Evolutionary conservation across 345 rosid species (phyloP).

Genomic region (Erucastrum elatum): DNA sequence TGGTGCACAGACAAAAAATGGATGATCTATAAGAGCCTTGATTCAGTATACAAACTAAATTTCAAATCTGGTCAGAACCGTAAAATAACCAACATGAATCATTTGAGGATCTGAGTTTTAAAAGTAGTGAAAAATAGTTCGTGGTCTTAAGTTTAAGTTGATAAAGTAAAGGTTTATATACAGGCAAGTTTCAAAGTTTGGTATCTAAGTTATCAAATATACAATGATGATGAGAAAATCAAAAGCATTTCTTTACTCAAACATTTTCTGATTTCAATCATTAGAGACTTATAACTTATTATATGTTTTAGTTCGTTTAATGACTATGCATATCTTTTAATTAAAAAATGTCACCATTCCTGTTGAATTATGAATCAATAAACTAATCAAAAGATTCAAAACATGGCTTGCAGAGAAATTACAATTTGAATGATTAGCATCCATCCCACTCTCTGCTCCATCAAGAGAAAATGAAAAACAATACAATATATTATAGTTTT

Average conservation of each 20-base stretch:
- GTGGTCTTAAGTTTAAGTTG: neutral
- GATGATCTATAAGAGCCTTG: neutral
- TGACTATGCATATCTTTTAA: neutral
- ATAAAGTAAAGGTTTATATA: neutral
- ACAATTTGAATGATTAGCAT: slow-evolving; percentile 19
- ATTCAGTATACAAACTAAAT: no score
- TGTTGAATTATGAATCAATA: neutral
- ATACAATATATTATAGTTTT: neutral
- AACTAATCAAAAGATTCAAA: neutral
- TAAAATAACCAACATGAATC: neutral
- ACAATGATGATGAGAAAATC: neutral
- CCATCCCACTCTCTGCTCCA: neutral
- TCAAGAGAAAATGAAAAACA: neutral
- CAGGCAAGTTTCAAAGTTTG: neutral
- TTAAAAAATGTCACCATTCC: neutral
- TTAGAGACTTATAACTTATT: neutral
- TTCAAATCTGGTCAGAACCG: neutral
- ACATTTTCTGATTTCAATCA: neutral
- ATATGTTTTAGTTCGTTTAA: neutral
- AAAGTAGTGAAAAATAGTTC: neutral
- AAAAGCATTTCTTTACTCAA: neutral
- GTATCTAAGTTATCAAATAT: neutral
- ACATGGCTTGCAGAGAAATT: neutral
- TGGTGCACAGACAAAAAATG: neutral
- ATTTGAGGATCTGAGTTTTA: neutral